Percentiles rank a stretch among this genome's conserved stretches.
These are phyloP conservation scores for Panaeolus cyanescens DNA, from an alignment of 768 basidiomycete genomes.

Conservation along the genomic window DNA sequence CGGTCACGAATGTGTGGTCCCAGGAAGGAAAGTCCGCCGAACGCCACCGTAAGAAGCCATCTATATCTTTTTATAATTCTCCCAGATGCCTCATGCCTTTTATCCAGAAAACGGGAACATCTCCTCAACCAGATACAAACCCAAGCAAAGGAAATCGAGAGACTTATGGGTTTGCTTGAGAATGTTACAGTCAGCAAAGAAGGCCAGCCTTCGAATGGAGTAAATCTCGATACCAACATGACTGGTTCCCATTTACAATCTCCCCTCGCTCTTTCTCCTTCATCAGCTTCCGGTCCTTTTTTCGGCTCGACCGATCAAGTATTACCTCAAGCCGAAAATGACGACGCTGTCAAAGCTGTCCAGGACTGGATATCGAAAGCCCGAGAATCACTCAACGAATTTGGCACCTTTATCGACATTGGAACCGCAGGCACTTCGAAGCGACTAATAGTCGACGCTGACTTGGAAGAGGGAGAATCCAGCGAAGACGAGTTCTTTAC, in stretches of 20 bases:
- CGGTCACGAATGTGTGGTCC: constrained; percentile 74
- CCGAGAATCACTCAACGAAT: constrained; percentile 65
- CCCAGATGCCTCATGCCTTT: constrained; percentile 5
- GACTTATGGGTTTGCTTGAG: constrained; percentile 72
- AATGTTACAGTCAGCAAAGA: constrained; percentile 18
- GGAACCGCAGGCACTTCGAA: constrained; percentile 57
- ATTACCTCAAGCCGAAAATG: constrained; percentile 18
- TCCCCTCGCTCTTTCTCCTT: constrained; percentile 36
- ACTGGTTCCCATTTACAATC: constrained; percentile 33
- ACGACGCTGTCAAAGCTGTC: constrained; percentile 56
- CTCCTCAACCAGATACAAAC: constrained; percentile 76
- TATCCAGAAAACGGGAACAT: constrained; percentile 72
- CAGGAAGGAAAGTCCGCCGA: constrained; percentile 82
- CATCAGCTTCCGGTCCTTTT: constrained; percentile 29
- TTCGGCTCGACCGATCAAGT: constrained; percentile 27
- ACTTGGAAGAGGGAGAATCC: constrained; percentile 39
- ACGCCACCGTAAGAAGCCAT: constrained; percentile 66
- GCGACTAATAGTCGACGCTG: constrained; percentile 50
- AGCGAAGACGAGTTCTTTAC: constrained; percentile 40
- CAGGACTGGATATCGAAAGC: constrained; percentile 81
- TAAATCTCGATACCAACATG: constrained; percentile 21
- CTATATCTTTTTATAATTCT: neutral
- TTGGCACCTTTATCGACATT: constrained; percentile 66
- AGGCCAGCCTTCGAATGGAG: constrained; percentile 12
- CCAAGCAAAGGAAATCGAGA: constrained; percentile 72